Conservation (phyloP, 73 alveolate genomes). For the Paramecium primaurelia region DNA sequence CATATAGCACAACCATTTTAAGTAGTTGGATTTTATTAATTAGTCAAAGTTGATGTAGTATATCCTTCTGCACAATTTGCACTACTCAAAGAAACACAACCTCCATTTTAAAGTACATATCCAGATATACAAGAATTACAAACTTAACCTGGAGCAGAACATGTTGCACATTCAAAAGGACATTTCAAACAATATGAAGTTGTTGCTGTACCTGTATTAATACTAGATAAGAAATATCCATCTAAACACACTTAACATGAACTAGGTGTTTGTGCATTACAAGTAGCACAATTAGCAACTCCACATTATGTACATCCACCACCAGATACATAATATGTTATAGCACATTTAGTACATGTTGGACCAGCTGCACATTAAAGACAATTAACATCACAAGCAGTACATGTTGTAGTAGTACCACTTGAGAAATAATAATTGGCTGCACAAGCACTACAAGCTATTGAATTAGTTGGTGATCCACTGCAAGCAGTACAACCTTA, state of each 20-base stretch:
- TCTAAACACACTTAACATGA: not conserved
- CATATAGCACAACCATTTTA: constrained; percentile 27
- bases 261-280: not conserved
- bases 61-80: constrained; percentile 8
- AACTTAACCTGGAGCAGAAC: constrained; percentile 13
- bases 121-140: not conserved
- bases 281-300: constrained; percentile 22
- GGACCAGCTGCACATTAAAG: not conserved
- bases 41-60: not conserved
- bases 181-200: not conserved
- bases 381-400: not conserved
- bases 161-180: not conserved
- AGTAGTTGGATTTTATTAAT: not conserved
- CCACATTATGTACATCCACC: not conserved
- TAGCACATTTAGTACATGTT: not conserved
- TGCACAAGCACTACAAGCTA: not conserved
- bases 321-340: not conserved
- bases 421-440: not conserved
- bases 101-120: constrained; percentile 25
- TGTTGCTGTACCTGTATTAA: not conserved
- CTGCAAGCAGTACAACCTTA: constrained; percentile 2
- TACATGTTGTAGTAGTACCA: not conserved
- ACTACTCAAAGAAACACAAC: not conserved
- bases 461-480: not conserved
- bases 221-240: not conserved